Conservation (phyloP, 768 basidiomycete species). For the Coprinellus micaceus region DNA sequence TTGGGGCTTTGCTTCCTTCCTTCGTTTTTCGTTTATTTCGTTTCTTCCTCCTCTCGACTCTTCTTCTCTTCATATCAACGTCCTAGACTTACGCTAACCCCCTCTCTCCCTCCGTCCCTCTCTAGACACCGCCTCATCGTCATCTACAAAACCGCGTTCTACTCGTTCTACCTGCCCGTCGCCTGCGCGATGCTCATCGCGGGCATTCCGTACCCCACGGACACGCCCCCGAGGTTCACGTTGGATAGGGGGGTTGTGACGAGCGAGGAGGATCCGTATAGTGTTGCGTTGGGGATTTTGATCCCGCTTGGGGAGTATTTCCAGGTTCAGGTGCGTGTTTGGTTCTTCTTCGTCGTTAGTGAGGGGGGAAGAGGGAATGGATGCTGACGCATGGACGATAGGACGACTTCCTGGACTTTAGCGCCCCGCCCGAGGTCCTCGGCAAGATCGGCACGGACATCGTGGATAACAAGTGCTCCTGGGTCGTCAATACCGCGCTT, state of each 20-base stretch:
- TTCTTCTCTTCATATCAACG: background rate
- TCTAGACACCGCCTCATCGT: conserved; percentile 87
- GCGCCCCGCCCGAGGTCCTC: conserved; percentile 83
- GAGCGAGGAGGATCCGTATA: conserved; percentile 13
- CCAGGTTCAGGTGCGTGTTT: conserved; percentile 64
- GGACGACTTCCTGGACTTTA: conserved; percentile 95
- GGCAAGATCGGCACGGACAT: conserved; percentile 99
- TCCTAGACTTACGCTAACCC: no score
- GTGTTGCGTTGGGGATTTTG: conserved; percentile 74
- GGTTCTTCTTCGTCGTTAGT: no score
- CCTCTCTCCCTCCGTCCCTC: background rate
- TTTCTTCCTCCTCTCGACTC: background rate
- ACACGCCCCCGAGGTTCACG: conserved; percentile 1
- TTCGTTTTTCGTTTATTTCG: no score
- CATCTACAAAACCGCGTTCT: conserved; percentile 95
- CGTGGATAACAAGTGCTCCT: conserved; percentile 97
- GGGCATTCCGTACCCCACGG: conserved; percentile 41
- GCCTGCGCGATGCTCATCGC: conserved; percentile 87
- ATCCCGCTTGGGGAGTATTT: conserved; percentile 96
- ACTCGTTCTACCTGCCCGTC: conserved; percentile 98
- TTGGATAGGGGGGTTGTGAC: conserved; percentile 15
- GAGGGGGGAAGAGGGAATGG: no score
- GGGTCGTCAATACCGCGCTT: conserved; percentile 91
- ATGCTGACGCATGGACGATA: no score
- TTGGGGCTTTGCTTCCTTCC: no score